Base-by-base conservation (phyloP, 345 rosid species). In the Lepidium sativum region DNA sequence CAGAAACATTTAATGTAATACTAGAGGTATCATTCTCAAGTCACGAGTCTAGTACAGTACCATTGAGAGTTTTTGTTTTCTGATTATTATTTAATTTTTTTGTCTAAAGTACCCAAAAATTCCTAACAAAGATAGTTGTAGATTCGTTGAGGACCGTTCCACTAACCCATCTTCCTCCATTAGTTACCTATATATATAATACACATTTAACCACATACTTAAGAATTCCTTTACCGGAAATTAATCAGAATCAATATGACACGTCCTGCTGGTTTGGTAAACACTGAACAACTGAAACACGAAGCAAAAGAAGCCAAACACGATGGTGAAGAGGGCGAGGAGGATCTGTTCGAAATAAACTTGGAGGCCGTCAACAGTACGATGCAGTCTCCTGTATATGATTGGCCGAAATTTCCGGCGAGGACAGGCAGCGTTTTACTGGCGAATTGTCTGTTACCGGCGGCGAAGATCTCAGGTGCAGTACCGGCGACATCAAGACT, bases 301-400 rank as follows among this genome's bases (percentile, higher is more conserved):
- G 45, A 62, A 38, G 13, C 59, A 31, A 38, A 50, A 1, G 27
- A 35, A 20, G 43, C 53, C 10, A 39, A 27, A 37, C 5, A 37
- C 8, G 5, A n/a, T 18, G 35, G 48, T 31, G 67, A 71, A 49
- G 59, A 50, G 33, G 8, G 29, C 6, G 72, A 67, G 41, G 77
- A 73, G 1, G 77, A 65, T 29, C 42, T 73, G 52, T 73, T 60
- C 44, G 77, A 73, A 64, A 73, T 73, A 37, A 39, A 73, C 53
- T 39, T 73, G 4, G 64, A 66, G 11, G 63, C 63, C 10, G 40
- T 59, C 4, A 58, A 2, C 40, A 44, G 27, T 56, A 29, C 12
- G 21, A 9, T 9, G 18, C 29, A 35, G 5, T 62, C 68, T 62
- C 65, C 21, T 8, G 20, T 53, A 8, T 37, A 39, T 32, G 60